A percentile compares a stretch with the other conserved stretches of the same genome.
phyloP scores from a whole-genome alignment of 2,329 filamentous ascomycete species.

The Amesomyces nigricolor region DNA sequence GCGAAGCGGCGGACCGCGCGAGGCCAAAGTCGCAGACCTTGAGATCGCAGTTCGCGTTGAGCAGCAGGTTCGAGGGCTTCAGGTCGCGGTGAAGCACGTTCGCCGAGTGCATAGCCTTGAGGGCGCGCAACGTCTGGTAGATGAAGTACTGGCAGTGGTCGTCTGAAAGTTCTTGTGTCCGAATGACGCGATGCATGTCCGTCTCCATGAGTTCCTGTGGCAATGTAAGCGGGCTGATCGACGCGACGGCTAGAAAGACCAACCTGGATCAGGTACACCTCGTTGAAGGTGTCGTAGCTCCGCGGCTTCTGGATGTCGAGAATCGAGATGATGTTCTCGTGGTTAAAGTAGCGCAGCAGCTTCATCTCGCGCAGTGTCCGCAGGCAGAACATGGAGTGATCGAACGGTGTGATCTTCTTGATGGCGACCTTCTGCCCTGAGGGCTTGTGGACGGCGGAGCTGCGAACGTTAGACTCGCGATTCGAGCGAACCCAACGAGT shows the following conservation, averaged over 20 bases:
- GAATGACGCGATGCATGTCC: constrained; percentile 98
- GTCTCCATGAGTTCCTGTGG: constrained; percentile 94
- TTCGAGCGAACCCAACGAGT: background rate
- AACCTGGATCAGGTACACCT: constrained; percentile 98
- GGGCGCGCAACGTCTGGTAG: constrained; percentile 93
- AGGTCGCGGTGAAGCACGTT: constrained; percentile 96
- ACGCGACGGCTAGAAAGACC: background rate
- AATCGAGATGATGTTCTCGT: constrained; percentile 99
- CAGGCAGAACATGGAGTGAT: constrained; percentile 98
- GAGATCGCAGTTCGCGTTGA: constrained; percentile 97
- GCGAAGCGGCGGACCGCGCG: constrained; percentile 89
- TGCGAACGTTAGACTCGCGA: constrained; percentile 34
- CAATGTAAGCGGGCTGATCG: constrained; percentile 17
- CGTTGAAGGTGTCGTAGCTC: constrained; percentile 92
- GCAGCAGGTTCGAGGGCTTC: constrained; percentile 92
- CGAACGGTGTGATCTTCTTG: constrained; percentile 99
- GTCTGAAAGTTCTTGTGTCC: constrained; percentile 95
- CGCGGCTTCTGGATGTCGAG: constrained; percentile 97
- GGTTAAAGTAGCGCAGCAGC: constrained; percentile 96
- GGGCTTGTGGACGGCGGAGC: constrained; percentile 95
- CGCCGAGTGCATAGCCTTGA: constrained; percentile 99
- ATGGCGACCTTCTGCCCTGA: constrained; percentile 98
- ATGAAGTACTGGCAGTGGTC: constrained; percentile 99
- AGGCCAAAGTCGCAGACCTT: constrained; percentile 99
- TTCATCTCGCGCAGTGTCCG: constrained; percentile 98